Evolutionary conservation across 805 yeast genomes (phyloP).

Genomic region (Lipomyces oligophaga): DNA sequence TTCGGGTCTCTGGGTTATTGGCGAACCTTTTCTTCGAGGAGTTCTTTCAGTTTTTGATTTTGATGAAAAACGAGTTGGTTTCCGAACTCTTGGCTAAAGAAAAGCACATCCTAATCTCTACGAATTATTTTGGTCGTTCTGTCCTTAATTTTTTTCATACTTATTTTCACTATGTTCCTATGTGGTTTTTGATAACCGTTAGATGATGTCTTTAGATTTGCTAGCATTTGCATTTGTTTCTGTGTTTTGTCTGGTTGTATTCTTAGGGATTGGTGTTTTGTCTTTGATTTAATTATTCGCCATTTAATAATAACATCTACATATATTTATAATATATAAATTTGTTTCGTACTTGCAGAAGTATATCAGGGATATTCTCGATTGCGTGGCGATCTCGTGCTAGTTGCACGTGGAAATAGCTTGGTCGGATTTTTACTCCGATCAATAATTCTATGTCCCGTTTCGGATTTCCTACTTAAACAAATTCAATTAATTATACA

Average conservation of each 20-base stretch:
- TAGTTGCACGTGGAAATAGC: no score
- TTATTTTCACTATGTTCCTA: background rate
- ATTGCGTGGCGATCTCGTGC: no score
- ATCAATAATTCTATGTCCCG: no score
- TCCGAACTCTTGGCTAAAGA: slow-evolving; percentile 7
- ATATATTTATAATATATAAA: no score
- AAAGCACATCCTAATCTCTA: background rate
- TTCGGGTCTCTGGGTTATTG: slow-evolving; percentile 27
- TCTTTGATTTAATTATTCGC: background rate
- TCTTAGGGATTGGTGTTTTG: background rate
- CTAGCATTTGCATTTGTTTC: no score
- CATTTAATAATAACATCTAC: no score
- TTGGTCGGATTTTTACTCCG: no score
- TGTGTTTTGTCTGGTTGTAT: no score
- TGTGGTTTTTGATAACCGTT: background rate
- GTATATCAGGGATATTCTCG: no score
- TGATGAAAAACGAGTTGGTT: slow-evolving; percentile 20
- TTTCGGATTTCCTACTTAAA: no score
- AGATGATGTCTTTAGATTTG: background rate
- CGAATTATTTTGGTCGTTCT: background rate
- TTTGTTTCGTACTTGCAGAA: no score
- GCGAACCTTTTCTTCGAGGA: slow-evolving; percentile 25
- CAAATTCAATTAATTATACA: no score
- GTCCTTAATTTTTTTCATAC: background rate
- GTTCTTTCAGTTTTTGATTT: slow-evolving; percentile 21